Evolutionary conservation across 2,329 filamentous ascomycete genomes (phyloP).

Genomic region (Fusarium clavum): DNA sequence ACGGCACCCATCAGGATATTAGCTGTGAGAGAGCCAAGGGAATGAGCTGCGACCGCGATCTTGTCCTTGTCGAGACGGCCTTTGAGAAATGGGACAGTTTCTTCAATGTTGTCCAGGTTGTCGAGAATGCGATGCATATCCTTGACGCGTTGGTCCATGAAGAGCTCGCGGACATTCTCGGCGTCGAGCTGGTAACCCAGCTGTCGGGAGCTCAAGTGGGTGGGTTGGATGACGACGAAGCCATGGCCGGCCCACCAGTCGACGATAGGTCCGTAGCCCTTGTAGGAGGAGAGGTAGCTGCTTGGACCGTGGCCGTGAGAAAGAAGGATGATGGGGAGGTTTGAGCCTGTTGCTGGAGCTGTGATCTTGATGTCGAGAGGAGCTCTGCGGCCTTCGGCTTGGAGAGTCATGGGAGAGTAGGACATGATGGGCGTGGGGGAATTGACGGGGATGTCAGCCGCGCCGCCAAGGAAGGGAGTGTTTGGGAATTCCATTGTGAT

Average conservation of each 20-base stretch:
- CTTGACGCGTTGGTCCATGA: constrained; percentile 36
- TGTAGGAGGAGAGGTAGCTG: constrained; percentile 44
- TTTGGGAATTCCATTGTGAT: constrained; percentile 40
- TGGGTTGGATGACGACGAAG: constrained; percentile 47
- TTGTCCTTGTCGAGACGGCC: constrained; percentile 40
- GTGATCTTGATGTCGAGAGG: constrained; percentile 45
- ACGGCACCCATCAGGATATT: constrained; percentile 35
- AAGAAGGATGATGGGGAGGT: constrained; percentile 43
- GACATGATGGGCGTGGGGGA: constrained; percentile 37
- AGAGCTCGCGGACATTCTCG: constrained; percentile 31
- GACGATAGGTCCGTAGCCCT: constrained; percentile 42
- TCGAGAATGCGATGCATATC: constrained; percentile 44
- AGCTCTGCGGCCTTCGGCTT: constrained; percentile 27
- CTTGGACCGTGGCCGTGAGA: constrained; percentile 46
- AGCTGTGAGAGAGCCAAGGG: constrained; percentile 39
- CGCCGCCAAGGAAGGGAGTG: constrained; percentile 39
- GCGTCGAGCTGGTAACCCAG: constrained; percentile 8
- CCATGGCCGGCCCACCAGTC: constrained; percentile 47
- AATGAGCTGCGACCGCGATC: constrained; percentile 44
- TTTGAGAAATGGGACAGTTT: constrained; percentile 37
- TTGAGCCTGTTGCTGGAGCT: constrained; percentile 17
- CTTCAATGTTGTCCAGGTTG: constrained; percentile 40
- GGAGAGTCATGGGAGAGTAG: constrained; percentile 41
- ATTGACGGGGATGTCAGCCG: constrained; percentile 39
- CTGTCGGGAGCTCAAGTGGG: constrained; percentile 41